Evolutionary conservation across 2,329 filamentous ascomycete species (phyloP), one percentile per base, ranked within the genome.

Genomic region (Juglanconis sp.): DNA sequence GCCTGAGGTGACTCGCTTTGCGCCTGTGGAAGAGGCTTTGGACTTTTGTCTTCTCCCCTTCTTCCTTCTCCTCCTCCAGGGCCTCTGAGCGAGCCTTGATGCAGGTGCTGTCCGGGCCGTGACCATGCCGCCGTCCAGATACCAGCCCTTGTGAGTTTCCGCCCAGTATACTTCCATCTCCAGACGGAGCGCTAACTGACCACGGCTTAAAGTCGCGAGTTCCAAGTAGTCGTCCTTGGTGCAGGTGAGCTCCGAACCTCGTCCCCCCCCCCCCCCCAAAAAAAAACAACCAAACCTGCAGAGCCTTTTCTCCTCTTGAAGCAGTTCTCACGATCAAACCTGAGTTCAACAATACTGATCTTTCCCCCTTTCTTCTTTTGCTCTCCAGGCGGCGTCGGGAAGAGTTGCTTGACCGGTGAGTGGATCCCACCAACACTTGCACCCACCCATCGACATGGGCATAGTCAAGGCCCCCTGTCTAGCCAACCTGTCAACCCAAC

Each of bases 371-470:
- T 59, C 46, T 60, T 57, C 55, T 56, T 60, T 64, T 59, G 58
- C 62, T 60, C 58, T 60, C 68, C 73, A 92, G 90, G 92, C 77
- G 92, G 92, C 73, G 92, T 96, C 71, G 92, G 92, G 64, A 96
- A 96, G 77, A 96, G 91, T 74, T 96, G 92, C 81, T 80, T 96
- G 68, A 96, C 92, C 74, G 91, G 91, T 95, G 80, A 73, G 79
- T 73, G 58, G 61, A 62, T 49, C 59, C 62, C 52, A 38, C 40
- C 57, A 38, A 30, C 46, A 11, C 17, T 31, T 31, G 46, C 46
- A 48, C 24, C 46, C 42, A 40, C 40, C 42, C 48, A 54, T 59
- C 49, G 58, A 64, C 60, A 58, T 48, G 59, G 64, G 64, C 58
- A 55, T 60, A 53, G 57, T 34, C 61, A 59, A 54, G 40, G 63